Base-by-base conservation (phyloP, 2,329 filamentous ascomycete species). In the Hypoxylon sp. region DNA sequence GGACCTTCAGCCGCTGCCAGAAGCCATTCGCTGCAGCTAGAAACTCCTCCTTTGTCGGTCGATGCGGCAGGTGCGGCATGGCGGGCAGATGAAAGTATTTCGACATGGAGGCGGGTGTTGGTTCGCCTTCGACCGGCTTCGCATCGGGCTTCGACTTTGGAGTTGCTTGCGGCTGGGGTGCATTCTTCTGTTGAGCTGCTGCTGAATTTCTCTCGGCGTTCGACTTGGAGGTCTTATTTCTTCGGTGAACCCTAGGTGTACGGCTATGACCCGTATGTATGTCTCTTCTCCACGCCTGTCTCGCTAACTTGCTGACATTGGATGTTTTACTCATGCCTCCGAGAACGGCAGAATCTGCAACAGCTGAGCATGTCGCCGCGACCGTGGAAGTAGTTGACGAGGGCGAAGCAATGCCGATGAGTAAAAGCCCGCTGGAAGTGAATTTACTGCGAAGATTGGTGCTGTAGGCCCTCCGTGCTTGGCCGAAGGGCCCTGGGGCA, bases 31-130 rank as follows among this genome's bases (percentile, higher is more conserved):
- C 93, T 4, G 95, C 94, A 19, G 92, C 91, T 34, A 99, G 83
- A 26, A 99, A 84, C 77, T 99, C 95, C 75, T 97, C 94, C 75
- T 97, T 97, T 6, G 90, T 94, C 4, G 95, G 94, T 19, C 94
- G 86, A 80, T 97, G 93, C n/a, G 90, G 87, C 76, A 93, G 87
- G 71, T 91, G 90, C 22, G 89, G 86, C 58, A 90, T 73, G 44
- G 72, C 67, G 7, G 75, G 75, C 28, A 81, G 72, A 55, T 79
- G 85, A 80, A 59, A 88, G 68, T 89, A 89, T 69, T 86, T 87
- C 32, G 85, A 86, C 71, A 87, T 77, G 26, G 85, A 84, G 46
- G 81, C 76, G 15, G 82, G 77, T 46, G 84, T 80, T 19, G 73
- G 56, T 19, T 79, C 74, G 10, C 66, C 59, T 47, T 73, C 69